phyloP scores from a whole-genome alignment of 495 filamentous ascomycete genomes.

The Collariella sp. region DNA sequence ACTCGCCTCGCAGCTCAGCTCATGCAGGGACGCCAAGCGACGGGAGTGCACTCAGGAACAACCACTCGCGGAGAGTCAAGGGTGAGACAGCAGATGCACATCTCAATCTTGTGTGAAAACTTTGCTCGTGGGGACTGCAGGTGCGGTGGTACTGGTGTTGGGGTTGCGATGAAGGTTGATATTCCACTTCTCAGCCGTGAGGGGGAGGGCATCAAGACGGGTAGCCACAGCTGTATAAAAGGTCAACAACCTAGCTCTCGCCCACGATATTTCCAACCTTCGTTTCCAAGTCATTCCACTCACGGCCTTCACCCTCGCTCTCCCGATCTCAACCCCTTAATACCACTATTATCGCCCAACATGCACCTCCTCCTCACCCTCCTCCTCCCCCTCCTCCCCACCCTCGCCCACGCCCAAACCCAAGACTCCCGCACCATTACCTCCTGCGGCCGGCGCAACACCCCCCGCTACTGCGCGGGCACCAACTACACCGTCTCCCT shows the following conservation, averaged over 20 bases:
- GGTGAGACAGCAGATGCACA: neutral
- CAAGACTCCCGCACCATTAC: too few relatives aligned
- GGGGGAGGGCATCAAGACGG: too few relatives aligned
- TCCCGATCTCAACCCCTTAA: neutral
- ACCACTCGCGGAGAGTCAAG: neutral
- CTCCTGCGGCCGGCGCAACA: neutral
- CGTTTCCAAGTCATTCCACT: too few relatives aligned
- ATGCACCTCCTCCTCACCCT: neutral
- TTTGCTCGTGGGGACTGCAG: too few relatives aligned
- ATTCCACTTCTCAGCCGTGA: too few relatives aligned
- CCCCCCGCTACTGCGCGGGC: slow-evolving; percentile 27
- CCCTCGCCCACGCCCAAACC: neutral
- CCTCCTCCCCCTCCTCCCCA: neutral
- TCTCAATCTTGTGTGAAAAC: too few relatives aligned
- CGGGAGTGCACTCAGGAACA: neutral
- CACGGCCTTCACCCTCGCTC: too few relatives aligned
- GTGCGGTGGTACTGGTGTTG: too few relatives aligned
- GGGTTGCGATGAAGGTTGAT: too few relatives aligned
- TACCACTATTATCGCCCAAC: neutral
- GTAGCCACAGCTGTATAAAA: too few relatives aligned
- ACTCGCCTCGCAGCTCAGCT: neutral
- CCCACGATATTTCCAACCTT: too few relatives aligned
- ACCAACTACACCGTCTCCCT: slow-evolving; percentile 29
- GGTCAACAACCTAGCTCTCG: too few relatives aligned
- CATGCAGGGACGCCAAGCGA: neutral